Percentiles rank a stretch among this genome's conserved stretches.
These are phyloP conservation scores for Amniculicola lignicola DNA, from an alignment of 495 filamentous ascomycete species.

Conservation along the genomic window DNA sequence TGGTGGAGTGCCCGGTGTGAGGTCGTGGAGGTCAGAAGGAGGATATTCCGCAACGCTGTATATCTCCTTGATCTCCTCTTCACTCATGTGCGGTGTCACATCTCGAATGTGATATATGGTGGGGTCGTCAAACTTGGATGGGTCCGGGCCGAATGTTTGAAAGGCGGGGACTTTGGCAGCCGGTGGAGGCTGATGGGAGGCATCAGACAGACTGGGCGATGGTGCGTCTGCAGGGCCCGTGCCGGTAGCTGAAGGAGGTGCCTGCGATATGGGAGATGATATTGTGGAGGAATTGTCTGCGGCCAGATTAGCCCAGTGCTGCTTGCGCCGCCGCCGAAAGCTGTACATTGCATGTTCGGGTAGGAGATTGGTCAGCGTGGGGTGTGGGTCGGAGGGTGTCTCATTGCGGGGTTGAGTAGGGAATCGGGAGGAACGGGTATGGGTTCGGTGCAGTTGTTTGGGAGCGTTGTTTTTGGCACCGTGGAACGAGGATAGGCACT, in stretches of 20 bases:
- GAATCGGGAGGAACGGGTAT: too few relatives aligned
- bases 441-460: too few relatives aligned
- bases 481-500: not conserved
- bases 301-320: slow-evolving; percentile 21
- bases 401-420: too few relatives aligned
- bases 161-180: slow-evolving; percentile 68
- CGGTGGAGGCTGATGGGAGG: slow-evolving; percentile 72
- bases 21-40: slow-evolving; percentile 68
- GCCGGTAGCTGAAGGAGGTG: slow-evolving; percentile 30
- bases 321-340: too few relatives aligned
- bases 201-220: slow-evolving; percentile 61
- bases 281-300: slow-evolving; percentile 32
- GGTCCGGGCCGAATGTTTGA: slow-evolving; percentile 87
- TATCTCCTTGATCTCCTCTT: slow-evolving; percentile 78
- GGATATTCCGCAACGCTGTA: slow-evolving; percentile 86
- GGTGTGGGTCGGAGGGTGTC: too few relatives aligned
- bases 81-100: slow-evolving; percentile 65
- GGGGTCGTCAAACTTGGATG: slow-evolving; percentile 85
- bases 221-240: slow-evolving; percentile 28
- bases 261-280: slow-evolving; percentile 34
- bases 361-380: too few relatives aligned
- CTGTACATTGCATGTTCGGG: too few relatives aligned
- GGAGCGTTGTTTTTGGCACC: too few relatives aligned
- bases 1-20: slow-evolving; percentile 83
- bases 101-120: slow-evolving; percentile 91